Percentiles rank a stretch among this genome's conserved stretches.
phyloP scores from a whole-genome alignment of 306 rosid species.

The Vicia sativa region DNA sequence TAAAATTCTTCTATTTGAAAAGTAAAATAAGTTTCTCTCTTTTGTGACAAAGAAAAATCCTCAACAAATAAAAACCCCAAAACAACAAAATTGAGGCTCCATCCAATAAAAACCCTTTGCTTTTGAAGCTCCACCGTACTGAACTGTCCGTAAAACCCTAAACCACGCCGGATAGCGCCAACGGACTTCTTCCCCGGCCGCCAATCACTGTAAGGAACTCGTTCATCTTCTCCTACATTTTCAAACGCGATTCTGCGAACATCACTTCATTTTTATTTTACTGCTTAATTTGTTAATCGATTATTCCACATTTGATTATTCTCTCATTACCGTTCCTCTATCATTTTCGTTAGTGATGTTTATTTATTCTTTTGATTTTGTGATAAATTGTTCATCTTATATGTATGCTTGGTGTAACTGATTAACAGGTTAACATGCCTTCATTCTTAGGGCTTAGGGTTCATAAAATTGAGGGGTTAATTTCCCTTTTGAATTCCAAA shows the following conservation, averaged over 20 bases:
- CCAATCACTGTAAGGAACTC: background rate
- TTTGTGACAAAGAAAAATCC: no score
- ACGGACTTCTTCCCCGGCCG: background rate
- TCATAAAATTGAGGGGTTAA: conserved; percentile 39
- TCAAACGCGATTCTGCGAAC: background rate
- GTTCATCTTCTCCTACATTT: background rate
- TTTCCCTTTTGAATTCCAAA: conserved; percentile 36
- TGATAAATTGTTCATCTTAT: conserved; percentile 11
- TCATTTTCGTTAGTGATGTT: background rate
- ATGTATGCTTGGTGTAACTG: conserved; percentile 6
- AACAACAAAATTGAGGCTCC: background rate
- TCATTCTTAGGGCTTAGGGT: conserved; percentile 31
- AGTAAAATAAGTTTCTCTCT: no score
- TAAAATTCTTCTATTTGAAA: no score
- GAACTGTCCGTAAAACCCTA: background rate
- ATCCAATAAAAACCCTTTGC: background rate
- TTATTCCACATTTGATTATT: background rate
- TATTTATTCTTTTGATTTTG: conserved; percentile 24
- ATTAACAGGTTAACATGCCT: conserved; percentile 47
- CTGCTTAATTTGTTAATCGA: conserved; percentile 11
- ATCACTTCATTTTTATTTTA: background rate
- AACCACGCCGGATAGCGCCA: background rate
- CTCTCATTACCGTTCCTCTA: background rate
- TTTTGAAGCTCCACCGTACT: background rate
- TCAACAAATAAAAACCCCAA: no score